Base-by-base conservation (phyloP, 1,139 yeast genomes). In the Pneumocystis carinii region DNA sequence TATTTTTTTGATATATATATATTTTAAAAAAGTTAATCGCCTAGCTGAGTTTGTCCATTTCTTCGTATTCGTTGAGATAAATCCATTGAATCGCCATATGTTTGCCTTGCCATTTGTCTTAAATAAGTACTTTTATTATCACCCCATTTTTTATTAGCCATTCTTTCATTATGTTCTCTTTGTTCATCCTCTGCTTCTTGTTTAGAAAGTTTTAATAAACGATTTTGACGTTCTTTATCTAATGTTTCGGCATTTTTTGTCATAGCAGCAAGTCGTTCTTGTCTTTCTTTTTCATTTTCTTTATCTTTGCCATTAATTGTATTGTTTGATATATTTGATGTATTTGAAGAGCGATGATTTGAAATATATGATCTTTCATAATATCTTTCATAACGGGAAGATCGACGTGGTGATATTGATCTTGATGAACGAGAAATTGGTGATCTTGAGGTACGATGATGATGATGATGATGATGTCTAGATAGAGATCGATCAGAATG, bases 31-130 rank as follows among this genome's bases (percentile, higher is more conserved):
- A 41, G 5, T 8, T 41, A 24, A 48, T 48, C 15, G 6, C n/a
- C 32, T 48, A 24, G 2, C 6, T 17, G n/a, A 15, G 7, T 48
- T 24, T 24, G 32, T 0, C 29, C 32, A 7, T 3, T 24, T 57
- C 64, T 67, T 70, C 66, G 38, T 15, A 35, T 58, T 14, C 19
- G 62, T 12, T 27, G 61, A 24, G 29, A n/a, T 7, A 32, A 37
- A 53, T 53, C 42, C 37, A 12, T 39, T 19, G 41, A 38, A 35
- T 19, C 38, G 5, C 42, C 59, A 29, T 57, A 57, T 24, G 29
- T 36, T 57, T 57, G 12, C 3, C 61, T 35, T 32, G 48, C 19
- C 15, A 36, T 15, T 41, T 39, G 62, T 36, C 53, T 59, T 15
- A 59, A 17, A 36, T 41, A 59, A n/a, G 55, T 48, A 10, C 36